A percentile compares a stretch with the other conserved stretches of the same genome.
Conservation (phyloP, 2,329 filamentous ascomycete species). For the Dryadomyces sulphureus region DNA sequence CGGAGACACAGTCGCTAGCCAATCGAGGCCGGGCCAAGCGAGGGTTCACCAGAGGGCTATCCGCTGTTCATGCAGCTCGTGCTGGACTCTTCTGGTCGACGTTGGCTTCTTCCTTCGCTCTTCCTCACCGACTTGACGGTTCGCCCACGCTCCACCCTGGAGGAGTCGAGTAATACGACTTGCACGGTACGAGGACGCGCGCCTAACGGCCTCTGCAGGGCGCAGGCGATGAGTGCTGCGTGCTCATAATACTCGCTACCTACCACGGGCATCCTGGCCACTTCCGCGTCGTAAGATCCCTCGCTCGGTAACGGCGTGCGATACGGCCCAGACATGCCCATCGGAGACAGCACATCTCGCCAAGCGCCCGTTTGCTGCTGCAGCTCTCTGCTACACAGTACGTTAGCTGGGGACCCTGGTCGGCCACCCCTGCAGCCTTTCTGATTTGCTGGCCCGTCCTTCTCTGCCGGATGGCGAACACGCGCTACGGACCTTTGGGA, state of each 20-base stretch:
- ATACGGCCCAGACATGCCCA: neutral
- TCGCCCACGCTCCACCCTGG: neutral
- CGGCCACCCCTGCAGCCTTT: neutral
- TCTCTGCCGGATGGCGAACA: neutral
- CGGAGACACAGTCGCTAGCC: neutral
- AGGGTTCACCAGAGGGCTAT: neutral
- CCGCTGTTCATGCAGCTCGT: slow-evolving; percentile 2
- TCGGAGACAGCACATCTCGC: neutral
- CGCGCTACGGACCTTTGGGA: neutral
- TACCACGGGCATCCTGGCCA: too few species aligned
- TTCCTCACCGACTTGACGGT: slow-evolving; percentile 1
- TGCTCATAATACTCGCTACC: too few species aligned
- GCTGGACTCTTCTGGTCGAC: neutral
- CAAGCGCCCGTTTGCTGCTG: neutral
- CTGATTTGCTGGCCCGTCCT: neutral
- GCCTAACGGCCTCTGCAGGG: too few species aligned
- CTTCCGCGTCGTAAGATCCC: too few species aligned
- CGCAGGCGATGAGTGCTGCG: too few species aligned
- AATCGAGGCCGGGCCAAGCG: neutral
- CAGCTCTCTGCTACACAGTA: neutral
- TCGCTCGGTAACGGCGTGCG: neutral
- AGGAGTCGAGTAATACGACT: too few species aligned
- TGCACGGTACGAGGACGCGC: too few species aligned
- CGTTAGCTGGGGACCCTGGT: neutral
- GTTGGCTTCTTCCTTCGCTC: neutral